A percentile compares a stretch with the other conserved stretches of the same genome.
These are phyloP conservation scores for Tetracladium setigerum DNA, from an alignment of 495 filamentous ascomycete species.

Conservation along the genomic window DNA sequence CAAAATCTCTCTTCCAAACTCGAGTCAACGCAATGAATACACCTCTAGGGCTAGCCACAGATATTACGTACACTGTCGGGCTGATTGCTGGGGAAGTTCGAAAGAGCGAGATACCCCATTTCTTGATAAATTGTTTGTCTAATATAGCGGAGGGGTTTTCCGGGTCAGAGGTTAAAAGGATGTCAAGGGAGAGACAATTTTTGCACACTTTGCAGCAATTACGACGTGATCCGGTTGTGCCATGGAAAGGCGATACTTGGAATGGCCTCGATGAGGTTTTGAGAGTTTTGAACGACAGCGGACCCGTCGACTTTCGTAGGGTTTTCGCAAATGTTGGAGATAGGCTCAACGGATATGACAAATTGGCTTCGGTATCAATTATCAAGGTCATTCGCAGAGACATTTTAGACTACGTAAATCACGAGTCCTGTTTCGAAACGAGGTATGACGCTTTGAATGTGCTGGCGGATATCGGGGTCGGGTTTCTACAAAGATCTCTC, in stretches of 20 bases:
- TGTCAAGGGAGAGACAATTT: background rate
- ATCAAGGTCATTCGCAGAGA: background rate
- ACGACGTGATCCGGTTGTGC: background rate
- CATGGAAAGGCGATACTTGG: background rate
- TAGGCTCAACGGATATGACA: background rate
- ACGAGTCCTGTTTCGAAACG: background rate
- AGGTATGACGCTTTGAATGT: conserved; percentile 6
- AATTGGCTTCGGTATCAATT: background rate
- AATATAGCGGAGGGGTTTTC: background rate
- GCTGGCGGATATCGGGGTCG: conserved; percentile 1
- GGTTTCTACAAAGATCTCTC: too few species aligned
- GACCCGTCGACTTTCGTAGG: conserved; percentile 5
- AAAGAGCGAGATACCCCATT: background rate
- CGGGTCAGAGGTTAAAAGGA: background rate
- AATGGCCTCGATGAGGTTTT: conserved; percentile 5
- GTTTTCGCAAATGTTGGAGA: background rate
- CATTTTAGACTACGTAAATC: background rate
- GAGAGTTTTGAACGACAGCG: background rate
- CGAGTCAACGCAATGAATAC: conserved; percentile 4
- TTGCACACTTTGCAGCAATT: background rate
- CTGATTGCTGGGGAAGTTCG: background rate
- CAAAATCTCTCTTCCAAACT: background rate
- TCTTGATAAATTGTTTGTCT: background rate
- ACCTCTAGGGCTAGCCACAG: background rate
- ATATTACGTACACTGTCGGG: background rate